A percentile compares a stretch with the other conserved stretches of the same genome.
Evolutionary conservation across 1,284 basidiomycete genomes (phyloP).

Genomic region (Leccinum solheimii): DNA sequence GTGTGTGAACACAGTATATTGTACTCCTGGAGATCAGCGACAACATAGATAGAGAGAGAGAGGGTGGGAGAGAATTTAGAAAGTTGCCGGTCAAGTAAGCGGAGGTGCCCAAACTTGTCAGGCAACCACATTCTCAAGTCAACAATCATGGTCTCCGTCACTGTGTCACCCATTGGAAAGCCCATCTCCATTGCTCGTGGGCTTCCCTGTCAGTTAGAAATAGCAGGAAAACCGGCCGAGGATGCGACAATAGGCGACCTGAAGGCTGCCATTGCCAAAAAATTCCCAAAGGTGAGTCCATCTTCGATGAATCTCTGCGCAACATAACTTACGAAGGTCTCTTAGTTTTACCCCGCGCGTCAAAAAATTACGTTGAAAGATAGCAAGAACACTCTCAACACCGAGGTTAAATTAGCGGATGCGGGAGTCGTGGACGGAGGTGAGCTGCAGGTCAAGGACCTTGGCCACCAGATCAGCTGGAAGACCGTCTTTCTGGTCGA

Average conservation of each 20-base stretch:
- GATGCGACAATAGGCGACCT: slow-evolving; percentile 58
- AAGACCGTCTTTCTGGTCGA: slow-evolving; percentile 83
- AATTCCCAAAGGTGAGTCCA: slow-evolving; percentile 55
- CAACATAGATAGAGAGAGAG: slow-evolving; percentile 12
- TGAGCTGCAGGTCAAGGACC: slow-evolving; percentile 78
- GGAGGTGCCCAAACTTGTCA: neutral
- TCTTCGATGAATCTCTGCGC: neutral
- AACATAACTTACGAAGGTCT: neutral
- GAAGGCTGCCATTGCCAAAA: slow-evolving; percentile 56
- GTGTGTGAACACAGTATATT: neutral
- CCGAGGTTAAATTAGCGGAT: slow-evolving; percentile 60
- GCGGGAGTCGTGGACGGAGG: slow-evolving; percentile 58
- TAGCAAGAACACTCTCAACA: slow-evolving; percentile 60
- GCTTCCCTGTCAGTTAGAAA: slow-evolving; percentile 58
- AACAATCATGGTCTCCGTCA: slow-evolving; percentile 57
- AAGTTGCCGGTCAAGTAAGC: slow-evolving; percentile 10
- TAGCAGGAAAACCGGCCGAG: slow-evolving; percentile 46
- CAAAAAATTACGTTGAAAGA: slow-evolving; percentile 72
- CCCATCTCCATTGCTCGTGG: slow-evolving; percentile 47
- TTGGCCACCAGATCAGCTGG: slow-evolving; percentile 88
- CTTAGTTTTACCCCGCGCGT: slow-evolving; percentile 66
- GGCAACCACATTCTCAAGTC: neutral
- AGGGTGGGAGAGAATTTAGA: neutral
- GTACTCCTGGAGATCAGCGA: slow-evolving; percentile 1
- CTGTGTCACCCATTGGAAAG: slow-evolving; percentile 50